Conservation (phyloP, 352 stramenopile species). For the Phytophthora brassicae region DNA sequence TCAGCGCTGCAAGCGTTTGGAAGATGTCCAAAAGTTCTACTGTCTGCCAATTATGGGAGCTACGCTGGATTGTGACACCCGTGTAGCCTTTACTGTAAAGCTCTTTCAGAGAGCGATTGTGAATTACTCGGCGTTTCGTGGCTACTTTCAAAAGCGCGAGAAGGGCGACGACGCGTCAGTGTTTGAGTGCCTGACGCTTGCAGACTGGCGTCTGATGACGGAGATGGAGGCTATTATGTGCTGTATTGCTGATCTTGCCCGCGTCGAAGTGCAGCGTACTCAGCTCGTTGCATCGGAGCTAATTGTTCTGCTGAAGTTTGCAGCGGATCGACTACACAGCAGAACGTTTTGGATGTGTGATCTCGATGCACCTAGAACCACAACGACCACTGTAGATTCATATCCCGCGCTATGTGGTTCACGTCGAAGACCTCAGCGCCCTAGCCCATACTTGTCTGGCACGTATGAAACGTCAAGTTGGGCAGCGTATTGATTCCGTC, state of each 20-base stretch:
- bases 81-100: not conserved
- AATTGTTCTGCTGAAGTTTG: conserved; percentile 1
- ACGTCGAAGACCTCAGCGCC: not conserved
- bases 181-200: not conserved
- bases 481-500: not conserved
- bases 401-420: not conserved
- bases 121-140: conserved; percentile 1
- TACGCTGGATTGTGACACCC: not conserved
- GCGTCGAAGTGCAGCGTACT: conserved; percentile 1
- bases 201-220: not conserved
- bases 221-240: not conserved
- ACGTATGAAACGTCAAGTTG: not conserved
- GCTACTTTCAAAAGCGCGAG: not conserved
- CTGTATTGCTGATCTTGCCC: not conserved
- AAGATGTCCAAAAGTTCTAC: not conserved
- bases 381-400: not conserved
- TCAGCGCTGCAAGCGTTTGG: not conserved
- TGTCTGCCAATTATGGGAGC: not conserved
- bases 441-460: not conserved
- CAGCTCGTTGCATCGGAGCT: not conserved
- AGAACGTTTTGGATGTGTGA: not conserved
- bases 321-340: not conserved
- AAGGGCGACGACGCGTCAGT: not conserved
- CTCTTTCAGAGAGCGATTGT: not conserved
- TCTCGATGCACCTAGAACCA: not conserved